Evolutionary conservation across 805 yeast species (phyloP), one percentile per base, ranked within the genome.

Genomic region (Hanseniaspora lindneri): DNA sequence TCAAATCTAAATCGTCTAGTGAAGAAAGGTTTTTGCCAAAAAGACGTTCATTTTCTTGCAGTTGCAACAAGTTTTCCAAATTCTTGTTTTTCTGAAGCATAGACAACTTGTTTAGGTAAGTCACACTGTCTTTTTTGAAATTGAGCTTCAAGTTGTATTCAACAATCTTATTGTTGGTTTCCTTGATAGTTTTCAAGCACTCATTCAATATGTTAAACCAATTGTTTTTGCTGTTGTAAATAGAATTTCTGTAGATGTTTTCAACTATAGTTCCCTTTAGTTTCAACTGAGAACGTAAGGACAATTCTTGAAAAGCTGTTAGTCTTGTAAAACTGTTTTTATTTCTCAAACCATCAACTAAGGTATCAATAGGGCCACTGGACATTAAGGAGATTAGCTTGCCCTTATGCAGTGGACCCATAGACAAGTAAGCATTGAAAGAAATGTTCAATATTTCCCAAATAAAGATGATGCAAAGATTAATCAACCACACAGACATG

Each of bases 301-400:
- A 81, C 47, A 82, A 66, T 58, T 83, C 92, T 62, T 83, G 89
- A 63, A 76, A 81, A 2, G 89, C 87, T 1, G 86, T 77, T 51
- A 77, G 59, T 51, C 77, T 72, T 1, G 74, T 73, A 48, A 75
- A 67, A 10, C 66, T 68, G 44, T 68, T 69, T 27, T 63, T 60
- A 30, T 79, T 78, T 44, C 72, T 70, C 52, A 83, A 67, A 0
- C 89, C 89, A 3, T 79, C 69, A 11, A 82, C 60, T 33, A 83
- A 63, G 1, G 87, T 79, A 44, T 72, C 74, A 42, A 79, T 66
- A 7, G 85, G 87, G 44, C 75, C 77, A 14, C 81, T 71, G 25
- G 75, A 72, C 11, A 74, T 62, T 39, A 80, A 52, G 1, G 66
- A 74, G 8, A 83, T 68, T 17, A 84, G 75, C 50, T 74, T 75